These are phyloP conservation scores for Picea sitchensis DNA, from an alignment of 75 land plant genomes.

Conservation along the genomic window DNA sequence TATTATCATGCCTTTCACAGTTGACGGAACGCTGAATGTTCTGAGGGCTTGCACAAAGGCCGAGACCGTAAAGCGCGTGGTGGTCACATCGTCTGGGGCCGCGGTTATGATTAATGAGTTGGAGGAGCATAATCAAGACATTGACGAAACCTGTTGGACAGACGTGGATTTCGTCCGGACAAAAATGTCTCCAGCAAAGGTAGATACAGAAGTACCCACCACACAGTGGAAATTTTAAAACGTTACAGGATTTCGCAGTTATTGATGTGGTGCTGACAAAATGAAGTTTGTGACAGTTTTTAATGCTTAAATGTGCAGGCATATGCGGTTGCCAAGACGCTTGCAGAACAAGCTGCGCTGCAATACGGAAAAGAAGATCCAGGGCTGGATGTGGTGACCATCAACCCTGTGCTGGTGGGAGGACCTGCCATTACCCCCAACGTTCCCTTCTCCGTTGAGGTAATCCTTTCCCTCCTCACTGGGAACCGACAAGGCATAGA, in stretches of 20 bases:
- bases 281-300: neutral
- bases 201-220: neutral
- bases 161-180: constrained; percentile 14
- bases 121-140: neutral
- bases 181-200: constrained; percentile 33
- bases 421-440: constrained; percentile 16
- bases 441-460: no score
- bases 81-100: constrained; percentile 58
- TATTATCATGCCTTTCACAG: no score
- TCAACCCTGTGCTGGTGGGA: constrained; percentile 20
- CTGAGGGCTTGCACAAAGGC: constrained; percentile 32
- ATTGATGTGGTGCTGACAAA: neutral
- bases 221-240: neutral
- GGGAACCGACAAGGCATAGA: no score
- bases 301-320: neutral
- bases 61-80: constrained; percentile 41
- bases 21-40: constrained; percentile 23
- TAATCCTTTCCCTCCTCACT: no score
- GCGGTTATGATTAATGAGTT: constrained; percentile 8
- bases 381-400: constrained; percentile 22
- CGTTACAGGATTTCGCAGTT: neutral
- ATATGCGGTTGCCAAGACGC: constrained; percentile 20
- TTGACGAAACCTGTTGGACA: constrained; percentile 46
- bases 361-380: constrained; percentile 24
- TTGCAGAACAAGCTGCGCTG: constrained; percentile 27